phyloP scores from a whole-genome alignment of 805 yeast species.

The Cyberlindnera japonica region DNA sequence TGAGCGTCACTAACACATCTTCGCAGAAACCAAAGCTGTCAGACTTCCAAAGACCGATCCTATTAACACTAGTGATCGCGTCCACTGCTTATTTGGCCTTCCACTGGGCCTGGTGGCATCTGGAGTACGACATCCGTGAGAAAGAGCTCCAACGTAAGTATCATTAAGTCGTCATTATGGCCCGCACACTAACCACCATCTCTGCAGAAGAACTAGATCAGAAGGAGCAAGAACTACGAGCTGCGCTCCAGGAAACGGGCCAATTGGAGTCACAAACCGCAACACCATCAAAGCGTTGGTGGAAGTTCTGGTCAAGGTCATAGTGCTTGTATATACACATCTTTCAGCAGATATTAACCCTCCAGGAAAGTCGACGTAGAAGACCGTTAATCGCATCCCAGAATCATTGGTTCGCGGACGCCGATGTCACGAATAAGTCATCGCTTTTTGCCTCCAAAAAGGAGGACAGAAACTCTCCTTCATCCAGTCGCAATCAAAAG shows the following conservation, averaged over 20 bases:
- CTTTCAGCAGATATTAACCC: no score
- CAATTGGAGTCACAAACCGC: not conserved
- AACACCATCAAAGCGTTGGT: not conserved
- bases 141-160: constrained; percentile 20
- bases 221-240: constrained; percentile 15
- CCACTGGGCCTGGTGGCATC: constrained; percentile 26
- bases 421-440: no score
- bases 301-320: not conserved
- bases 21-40: constrained; percentile 26
- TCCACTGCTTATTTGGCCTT: constrained; percentile 23
- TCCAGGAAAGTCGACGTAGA: no score
- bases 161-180: not conserved
- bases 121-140: constrained; percentile 23
- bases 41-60: constrained; percentile 24
- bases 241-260: constrained; percentile 3
- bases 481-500: no score
- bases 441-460: no score
- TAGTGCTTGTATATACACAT: not conserved
- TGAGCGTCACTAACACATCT: constrained; percentile 1
- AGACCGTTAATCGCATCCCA: no score
- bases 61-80: constrained; percentile 22
- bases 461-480: no score
- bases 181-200: not conserved
- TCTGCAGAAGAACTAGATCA: constrained; percentile 11
- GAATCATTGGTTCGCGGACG: no score